These are phyloP conservation scores for Jatropha curcas DNA, from an alignment of 345 rosid species.

Conservation along the genomic window DNA sequence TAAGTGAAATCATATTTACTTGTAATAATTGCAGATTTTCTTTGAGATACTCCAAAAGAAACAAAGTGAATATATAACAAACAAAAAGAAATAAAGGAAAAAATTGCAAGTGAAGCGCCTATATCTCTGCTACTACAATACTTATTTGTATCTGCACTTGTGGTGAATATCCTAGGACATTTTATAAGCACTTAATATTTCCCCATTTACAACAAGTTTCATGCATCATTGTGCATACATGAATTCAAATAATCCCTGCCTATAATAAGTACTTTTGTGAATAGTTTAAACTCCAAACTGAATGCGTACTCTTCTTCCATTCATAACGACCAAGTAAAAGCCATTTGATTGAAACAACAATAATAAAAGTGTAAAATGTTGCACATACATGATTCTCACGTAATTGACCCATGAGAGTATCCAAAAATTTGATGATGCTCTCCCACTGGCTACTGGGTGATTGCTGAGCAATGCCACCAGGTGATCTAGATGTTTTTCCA, in stretches of 20 bases:
- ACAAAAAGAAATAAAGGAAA: not conserved
- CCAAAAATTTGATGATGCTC: conserved; percentile 83
- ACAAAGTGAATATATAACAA: not conserved
- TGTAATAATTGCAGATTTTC: not conserved
- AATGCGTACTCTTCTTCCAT: not conserved
- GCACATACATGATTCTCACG: conserved; percentile 80
- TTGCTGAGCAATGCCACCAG: conserved; percentile 62
- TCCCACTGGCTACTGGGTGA: conserved; percentile 79
- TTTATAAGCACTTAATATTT: not conserved
- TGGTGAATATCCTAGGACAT: not conserved
- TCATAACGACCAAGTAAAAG: not conserved
- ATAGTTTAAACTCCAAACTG: not conserved
- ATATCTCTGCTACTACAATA: not conserved
- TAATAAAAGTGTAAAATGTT: not conserved
- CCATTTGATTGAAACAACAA: not conserved
- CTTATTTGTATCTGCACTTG: not conserved
- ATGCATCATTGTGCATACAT: not conserved
- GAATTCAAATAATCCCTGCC: too few species aligned
- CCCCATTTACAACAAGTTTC: conserved; percentile 2
- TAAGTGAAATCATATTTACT: not conserved
- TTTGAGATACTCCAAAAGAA: not conserved
- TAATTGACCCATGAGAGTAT: conserved; percentile 74
- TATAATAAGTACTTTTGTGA: too few species aligned
- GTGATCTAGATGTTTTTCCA: conserved; percentile 80
- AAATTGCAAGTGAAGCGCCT: too few species aligned